Percentiles rank a stretch among this genome's conserved stretches.
Conservation (phyloP, 345 rosid genomes). For the Abelmoschus esculentus region DNA sequence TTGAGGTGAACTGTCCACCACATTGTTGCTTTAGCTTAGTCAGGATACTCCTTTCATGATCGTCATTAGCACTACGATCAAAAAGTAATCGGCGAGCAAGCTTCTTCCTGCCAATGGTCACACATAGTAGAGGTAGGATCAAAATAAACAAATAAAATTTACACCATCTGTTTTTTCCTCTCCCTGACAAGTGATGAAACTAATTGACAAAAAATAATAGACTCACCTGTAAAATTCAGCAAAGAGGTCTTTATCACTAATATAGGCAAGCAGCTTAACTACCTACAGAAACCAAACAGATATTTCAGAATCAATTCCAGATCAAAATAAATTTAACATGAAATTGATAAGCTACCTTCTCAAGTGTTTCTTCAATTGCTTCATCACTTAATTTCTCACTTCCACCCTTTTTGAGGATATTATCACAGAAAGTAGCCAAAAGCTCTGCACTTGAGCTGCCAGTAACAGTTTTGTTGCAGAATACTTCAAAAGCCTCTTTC, state of each 20-base stretch:
- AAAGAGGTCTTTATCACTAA: slow-evolving; percentile 40
- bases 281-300: slow-evolving; percentile 43
- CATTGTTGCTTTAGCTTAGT: not conserved
- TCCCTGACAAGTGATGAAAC: not conserved
- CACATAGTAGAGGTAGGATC: not conserved
- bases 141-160: not conserved
- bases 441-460: slow-evolving; percentile 63
- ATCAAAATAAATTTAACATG: not conserved
- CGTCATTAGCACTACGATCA: not conserved
- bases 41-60: not conserved
- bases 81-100: not conserved
- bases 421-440: slow-evolving; percentile 60
- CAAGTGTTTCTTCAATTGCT: slow-evolving; percentile 58
- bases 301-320: slow-evolving; percentile 5
- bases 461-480: slow-evolving; percentile 54
- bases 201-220: not conserved
- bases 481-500: slow-evolving; percentile 64
- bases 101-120: not conserved
- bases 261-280: slow-evolving; percentile 59
- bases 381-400: slow-evolving; percentile 63
- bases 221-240: slow-evolving; percentile 29
- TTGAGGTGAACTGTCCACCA: not conserved
- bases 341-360: slow-evolving; percentile 36
- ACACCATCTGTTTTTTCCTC: not conserved
- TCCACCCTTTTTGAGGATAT: slow-evolving; percentile 63